phyloP scores from a whole-genome alignment of 306 rosid species.

The Betula pendula region DNA sequence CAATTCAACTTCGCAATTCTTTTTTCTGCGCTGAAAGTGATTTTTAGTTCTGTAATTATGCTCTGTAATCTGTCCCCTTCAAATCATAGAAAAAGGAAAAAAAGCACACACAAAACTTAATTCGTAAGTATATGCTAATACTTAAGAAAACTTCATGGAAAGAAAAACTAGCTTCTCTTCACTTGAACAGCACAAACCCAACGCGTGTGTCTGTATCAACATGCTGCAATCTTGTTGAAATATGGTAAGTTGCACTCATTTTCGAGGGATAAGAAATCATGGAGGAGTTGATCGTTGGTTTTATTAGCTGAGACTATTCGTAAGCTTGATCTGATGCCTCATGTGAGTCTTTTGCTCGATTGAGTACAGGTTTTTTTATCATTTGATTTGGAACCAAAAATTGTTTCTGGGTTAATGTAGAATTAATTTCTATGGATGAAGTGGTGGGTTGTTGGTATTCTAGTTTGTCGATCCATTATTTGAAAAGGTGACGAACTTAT shows the following conservation, averaged over 20 bases:
- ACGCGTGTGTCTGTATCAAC: background rate
- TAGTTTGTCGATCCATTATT: background rate
- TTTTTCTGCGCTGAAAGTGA: background rate
- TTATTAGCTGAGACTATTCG: background rate
- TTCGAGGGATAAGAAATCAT: background rate
- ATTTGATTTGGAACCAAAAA: background rate
- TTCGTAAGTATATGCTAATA: background rate
- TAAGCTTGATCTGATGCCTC: background rate
- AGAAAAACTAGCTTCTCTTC: background rate
- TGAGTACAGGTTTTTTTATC: background rate
- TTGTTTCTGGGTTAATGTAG: no score
- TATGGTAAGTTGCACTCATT: background rate
- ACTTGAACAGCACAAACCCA: background rate
- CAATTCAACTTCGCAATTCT: background rate
- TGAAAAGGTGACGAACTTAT: no score
- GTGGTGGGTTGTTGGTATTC: background rate
- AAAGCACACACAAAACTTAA: background rate
- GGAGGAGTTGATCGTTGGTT: background rate
- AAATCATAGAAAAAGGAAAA: background rate
- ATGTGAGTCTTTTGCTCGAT: background rate
- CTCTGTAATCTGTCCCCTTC: background rate
- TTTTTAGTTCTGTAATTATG: no score
- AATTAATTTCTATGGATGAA: background rate
- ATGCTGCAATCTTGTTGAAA: background rate
- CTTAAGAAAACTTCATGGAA: background rate